These are phyloP conservation scores for Friedmanniomyces endolithicus DNA, from an alignment of 495 filamentous ascomycete species.

Conservation along the genomic window DNA sequence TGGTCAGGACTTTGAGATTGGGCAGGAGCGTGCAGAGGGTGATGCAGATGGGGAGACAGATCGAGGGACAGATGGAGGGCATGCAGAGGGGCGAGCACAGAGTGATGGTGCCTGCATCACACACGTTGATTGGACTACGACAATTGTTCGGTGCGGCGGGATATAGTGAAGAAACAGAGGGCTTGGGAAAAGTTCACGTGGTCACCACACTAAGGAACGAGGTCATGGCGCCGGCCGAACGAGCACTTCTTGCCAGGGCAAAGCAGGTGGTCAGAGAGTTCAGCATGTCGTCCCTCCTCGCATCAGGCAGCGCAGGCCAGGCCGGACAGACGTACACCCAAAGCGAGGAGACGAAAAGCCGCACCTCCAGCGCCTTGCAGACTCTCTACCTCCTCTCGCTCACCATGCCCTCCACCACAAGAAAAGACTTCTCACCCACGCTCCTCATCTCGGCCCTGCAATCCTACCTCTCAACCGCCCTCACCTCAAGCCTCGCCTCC, in stretches of 20 bases:
- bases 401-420: slow-evolving; percentile 27
- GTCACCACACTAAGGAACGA: slow-evolving; percentile 54
- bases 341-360: slow-evolving; percentile 60
- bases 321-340: slow-evolving; percentile 52
- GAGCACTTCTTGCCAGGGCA: slow-evolving; percentile 50
- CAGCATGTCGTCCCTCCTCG: slow-evolving; percentile 52
- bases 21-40: slow-evolving; percentile 63
- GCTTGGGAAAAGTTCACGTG: slow-evolving; percentile 56
- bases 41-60: slow-evolving; percentile 67
- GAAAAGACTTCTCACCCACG: slow-evolving; percentile 49
- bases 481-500: slow-evolving; percentile 60
- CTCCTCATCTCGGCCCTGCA: slow-evolving; percentile 67
- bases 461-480: slow-evolving; percentile 61
- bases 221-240: slow-evolving; percentile 57
- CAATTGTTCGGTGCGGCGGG: slow-evolving; percentile 54
- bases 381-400: slow-evolving; percentile 76
- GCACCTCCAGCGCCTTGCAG: slow-evolving; percentile 59
- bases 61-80: slow-evolving; percentile 69
- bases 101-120: slow-evolving; percentile 63
- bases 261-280: slow-evolving; percentile 78
- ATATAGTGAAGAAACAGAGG: slow-evolving; percentile 61
- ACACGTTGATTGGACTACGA: slow-evolving; percentile 59
- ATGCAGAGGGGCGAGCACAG: slow-evolving; percentile 44
- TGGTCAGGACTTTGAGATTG: slow-evolving; percentile 67
- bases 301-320: slow-evolving; percentile 22